Conservation (phyloP, 2,329 filamentous ascomycete species). For the Epichloe scottii region DNA sequence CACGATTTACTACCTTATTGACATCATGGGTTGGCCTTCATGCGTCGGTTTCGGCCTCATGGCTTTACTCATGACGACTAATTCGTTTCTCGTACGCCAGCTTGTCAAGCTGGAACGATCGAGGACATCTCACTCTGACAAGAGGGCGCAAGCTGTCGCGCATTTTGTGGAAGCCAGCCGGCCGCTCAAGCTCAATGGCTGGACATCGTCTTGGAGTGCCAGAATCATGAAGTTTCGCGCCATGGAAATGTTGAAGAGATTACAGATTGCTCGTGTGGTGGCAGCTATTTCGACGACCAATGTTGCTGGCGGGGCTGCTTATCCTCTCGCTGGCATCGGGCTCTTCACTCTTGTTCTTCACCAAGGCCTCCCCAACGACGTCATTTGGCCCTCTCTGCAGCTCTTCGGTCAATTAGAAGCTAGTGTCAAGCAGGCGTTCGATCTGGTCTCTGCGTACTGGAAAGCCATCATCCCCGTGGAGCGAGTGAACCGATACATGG, state of each 20-base stretch:
- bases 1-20: constrained; percentile 50
- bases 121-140: constrained; percentile 63
- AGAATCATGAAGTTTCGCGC: constrained; percentile 24
- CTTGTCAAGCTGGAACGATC: constrained; percentile 57
- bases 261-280: constrained; percentile 22
- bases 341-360: constrained; percentile 64
- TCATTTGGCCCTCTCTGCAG: constrained; percentile 78
- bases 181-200: constrained; percentile 37
- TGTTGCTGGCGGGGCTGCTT: constrained; percentile 56
- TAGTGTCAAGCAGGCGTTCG: constrained; percentile 62
- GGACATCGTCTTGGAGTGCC: constrained; percentile 24
- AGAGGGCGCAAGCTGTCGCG: constrained; percentile 65
- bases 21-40: constrained; percentile 68
- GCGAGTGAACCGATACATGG: constrained; percentile 78
- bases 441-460: constrained; percentile 61
- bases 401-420: constrained; percentile 65
- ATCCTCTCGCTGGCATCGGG: constrained; percentile 71
- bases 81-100: constrained; percentile 51
- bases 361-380: constrained; percentile 57
- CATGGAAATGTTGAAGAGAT: constrained; percentile 24
- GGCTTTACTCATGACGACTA: constrained; percentile 54
- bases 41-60: constrained; percentile 61
- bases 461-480: constrained; percentile 75
- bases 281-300: constrained; percentile 55
- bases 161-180: constrained; percentile 82